These are phyloP conservation scores for Paraphoma sp. DNA, from an alignment of 2,329 filamentous ascomycete genomes.

Conservation along the genomic window DNA sequence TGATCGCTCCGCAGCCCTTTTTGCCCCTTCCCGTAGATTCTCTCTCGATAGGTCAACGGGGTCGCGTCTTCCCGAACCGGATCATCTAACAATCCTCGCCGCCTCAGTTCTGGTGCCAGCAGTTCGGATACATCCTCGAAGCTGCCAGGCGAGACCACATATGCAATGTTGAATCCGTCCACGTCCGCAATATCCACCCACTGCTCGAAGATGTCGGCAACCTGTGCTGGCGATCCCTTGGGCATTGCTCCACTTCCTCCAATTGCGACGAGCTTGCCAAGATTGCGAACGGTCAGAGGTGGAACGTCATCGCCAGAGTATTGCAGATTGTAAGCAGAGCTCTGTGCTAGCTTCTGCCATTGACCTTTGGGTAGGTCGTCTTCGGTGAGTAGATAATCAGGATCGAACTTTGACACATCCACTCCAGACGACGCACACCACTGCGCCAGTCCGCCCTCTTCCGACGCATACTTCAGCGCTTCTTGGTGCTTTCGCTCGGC, in stretches of 20 bases:
- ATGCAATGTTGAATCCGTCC: conserved; percentile 73
- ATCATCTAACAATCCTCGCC: conserved; percentile 14
- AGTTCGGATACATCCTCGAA: conserved; percentile 19
- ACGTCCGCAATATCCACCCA: conserved; percentile 73
- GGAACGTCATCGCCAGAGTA: conserved; percentile 16
- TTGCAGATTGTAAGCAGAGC: conserved; percentile 19
- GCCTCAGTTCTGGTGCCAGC: conserved; percentile 18
- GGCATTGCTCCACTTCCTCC: conserved; percentile 69
- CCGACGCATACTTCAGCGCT: conserved; percentile 63
- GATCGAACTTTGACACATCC: conserved; percentile 63
- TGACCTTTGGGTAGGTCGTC: conserved; percentile 16
- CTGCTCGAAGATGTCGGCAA: conserved; percentile 69
- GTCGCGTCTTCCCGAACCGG: conserved; percentile 6
- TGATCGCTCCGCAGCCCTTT: conserved; percentile 16
- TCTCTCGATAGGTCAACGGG: conserved; percentile 19
- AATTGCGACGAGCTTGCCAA: conserved; percentile 57
- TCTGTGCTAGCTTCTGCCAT: conserved; percentile 17
- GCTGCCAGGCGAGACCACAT: conserved; percentile 21
- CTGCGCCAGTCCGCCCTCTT: conserved; percentile 70
- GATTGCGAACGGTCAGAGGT: conserved; percentile 17
- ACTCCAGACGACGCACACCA: conserved; percentile 76
- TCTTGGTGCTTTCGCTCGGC: conserved; percentile 67
- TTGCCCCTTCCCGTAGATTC: conserved; percentile 19
- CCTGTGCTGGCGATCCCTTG: conserved; percentile 67
- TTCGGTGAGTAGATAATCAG: conserved; percentile 63